Evolutionary conservation across 169 alveolate genomes (phyloP).

Genomic region (Plasmodium vinckei): DNA sequence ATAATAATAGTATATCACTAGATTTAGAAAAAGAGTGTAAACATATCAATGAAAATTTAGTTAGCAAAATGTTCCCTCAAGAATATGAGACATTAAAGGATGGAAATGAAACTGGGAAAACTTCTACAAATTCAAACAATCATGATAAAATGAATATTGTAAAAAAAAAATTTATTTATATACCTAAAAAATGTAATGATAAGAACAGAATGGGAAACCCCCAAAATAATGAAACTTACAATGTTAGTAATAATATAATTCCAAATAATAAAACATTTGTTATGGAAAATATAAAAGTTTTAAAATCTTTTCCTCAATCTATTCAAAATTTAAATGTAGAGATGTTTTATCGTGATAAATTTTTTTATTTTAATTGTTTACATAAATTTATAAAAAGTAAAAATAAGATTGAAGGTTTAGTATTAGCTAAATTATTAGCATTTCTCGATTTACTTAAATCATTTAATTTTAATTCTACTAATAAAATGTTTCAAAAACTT

Average conservation of each 20-base stretch:
- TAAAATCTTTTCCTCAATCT: conserved; percentile 63
- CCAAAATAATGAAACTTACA: neutral
- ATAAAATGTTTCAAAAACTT: conserved; percentile 34
- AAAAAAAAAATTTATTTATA: conserved; percentile 36
- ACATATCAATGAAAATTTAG: conserved; percentile 33
- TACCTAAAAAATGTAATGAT: conserved; percentile 8
- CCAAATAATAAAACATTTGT: conserved; percentile 15
- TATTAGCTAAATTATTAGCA: conserved; percentile 24
- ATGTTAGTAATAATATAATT: neutral
- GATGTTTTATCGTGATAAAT: conserved; percentile 61
- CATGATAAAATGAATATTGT: neutral
- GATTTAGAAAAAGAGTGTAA: conserved; percentile 66
- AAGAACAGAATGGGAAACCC: neutral
- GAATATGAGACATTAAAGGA: neutral
- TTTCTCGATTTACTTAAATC: conserved; percentile 45
- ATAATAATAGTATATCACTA: neutral
- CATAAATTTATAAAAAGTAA: conserved; percentile 54
- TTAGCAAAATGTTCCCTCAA: conserved; percentile 4
- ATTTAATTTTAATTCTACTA: conserved; percentile 10
- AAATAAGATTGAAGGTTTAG: conserved; percentile 58
- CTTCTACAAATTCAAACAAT: neutral
- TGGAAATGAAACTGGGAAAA: neutral
- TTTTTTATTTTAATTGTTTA: conserved; percentile 54
- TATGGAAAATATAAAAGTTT: conserved; percentile 37
- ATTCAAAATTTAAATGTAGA: conserved; percentile 50